Percentiles rank a stretch among this genome's conserved stretches.
These are phyloP conservation scores for Penicillium angulare DNA, from an alignment of 495 filamentous ascomycete genomes.

Conservation along the genomic window DNA sequence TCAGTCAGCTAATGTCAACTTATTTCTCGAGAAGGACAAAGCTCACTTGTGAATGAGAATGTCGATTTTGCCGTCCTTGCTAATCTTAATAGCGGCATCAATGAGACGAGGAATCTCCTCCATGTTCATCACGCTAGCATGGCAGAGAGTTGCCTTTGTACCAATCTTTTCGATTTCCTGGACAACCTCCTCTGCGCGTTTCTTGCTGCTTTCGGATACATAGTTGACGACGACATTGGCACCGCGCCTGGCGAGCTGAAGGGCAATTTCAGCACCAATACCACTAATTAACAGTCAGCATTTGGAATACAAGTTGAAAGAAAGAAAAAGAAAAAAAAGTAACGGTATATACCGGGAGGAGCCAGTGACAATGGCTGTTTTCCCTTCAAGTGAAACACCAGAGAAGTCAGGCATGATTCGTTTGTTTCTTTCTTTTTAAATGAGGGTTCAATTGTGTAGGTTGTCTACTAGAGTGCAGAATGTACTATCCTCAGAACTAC, in stretches of 20 bases:
- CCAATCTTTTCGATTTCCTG: slow-evolving; percentile 14
- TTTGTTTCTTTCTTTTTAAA: too few species aligned
- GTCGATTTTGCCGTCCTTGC: slow-evolving; percentile 18
- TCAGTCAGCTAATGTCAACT: too few species aligned
- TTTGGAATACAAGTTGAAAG: too few species aligned
- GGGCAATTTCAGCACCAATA: slow-evolving; percentile 47
- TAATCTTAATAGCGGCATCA: slow-evolving; percentile 7
- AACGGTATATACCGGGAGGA: too few species aligned
- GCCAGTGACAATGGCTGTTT: too few species aligned
- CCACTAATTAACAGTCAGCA: slow-evolving; percentile 32
- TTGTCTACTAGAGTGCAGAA: too few species aligned
- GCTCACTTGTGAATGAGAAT: slow-evolving; percentile 29
- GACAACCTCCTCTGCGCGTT: slow-evolving; percentile 29
- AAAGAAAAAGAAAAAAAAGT: too few species aligned
- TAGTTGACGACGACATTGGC: slow-evolving; percentile 32
- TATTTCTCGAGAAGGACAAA: too few species aligned
- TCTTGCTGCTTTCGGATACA: slow-evolving; percentile 30
- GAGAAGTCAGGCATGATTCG: too few species aligned
- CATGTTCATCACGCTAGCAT: slow-evolving; percentile 30
- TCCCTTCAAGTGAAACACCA: too few species aligned
- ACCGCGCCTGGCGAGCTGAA: slow-evolving; percentile 36
- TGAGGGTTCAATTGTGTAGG: too few species aligned
- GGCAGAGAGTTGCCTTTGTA: slow-evolving; percentile 31
- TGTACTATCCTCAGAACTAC: too few species aligned
- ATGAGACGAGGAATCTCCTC: slow-evolving; percentile 14